These are phyloP conservation scores for Arabidopsis arenosa DNA, from an alignment of 345 rosid species.

Conservation along the genomic window DNA sequence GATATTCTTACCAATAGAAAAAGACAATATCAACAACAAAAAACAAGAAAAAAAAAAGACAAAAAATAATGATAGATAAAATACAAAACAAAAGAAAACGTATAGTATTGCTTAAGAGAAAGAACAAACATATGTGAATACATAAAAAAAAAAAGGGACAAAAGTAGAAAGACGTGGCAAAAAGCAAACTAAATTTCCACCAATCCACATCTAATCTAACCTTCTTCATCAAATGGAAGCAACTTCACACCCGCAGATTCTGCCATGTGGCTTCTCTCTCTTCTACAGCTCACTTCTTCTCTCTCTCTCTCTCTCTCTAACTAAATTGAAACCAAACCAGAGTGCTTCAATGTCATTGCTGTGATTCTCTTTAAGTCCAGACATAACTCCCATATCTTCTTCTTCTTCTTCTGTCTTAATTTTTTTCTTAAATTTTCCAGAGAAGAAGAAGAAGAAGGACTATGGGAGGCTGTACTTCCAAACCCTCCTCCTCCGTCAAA, in stretches of 20 bases:
- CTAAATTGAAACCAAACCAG: constrained; percentile 29
- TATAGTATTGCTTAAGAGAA: constrained; percentile 28
- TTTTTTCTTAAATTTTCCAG: not conserved
- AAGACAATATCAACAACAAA: constrained; percentile 14
- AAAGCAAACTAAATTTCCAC: constrained; percentile 43
- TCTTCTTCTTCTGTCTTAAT: constrained; percentile 30
- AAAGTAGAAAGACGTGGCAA: constrained; percentile 42
- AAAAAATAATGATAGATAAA: constrained; percentile 25
- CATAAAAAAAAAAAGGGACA: not conserved
- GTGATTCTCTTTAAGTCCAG: constrained; percentile 43
- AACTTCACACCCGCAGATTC: constrained; percentile 39
- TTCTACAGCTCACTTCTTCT: constrained; percentile 46
- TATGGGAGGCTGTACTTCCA: constrained; percentile 86
- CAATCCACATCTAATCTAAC: constrained; percentile 38
- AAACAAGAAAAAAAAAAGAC: constrained; percentile 17
- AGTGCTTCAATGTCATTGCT: constrained; percentile 45
- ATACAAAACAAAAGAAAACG: constrained; percentile 19
- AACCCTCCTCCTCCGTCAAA: constrained; percentile 54
- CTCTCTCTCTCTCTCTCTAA: constrained; percentile 32
- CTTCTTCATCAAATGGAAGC: constrained; percentile 39
- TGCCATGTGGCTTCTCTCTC: constrained; percentile 51
- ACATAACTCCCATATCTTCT: constrained; percentile 10
- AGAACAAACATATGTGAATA: constrained; percentile 1
- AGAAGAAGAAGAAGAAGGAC: not conserved
- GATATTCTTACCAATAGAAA: constrained; percentile 10